phyloP scores from a whole-genome alignment of 176 grass and related monocot genomes.

The Oryza punctata region DNA sequence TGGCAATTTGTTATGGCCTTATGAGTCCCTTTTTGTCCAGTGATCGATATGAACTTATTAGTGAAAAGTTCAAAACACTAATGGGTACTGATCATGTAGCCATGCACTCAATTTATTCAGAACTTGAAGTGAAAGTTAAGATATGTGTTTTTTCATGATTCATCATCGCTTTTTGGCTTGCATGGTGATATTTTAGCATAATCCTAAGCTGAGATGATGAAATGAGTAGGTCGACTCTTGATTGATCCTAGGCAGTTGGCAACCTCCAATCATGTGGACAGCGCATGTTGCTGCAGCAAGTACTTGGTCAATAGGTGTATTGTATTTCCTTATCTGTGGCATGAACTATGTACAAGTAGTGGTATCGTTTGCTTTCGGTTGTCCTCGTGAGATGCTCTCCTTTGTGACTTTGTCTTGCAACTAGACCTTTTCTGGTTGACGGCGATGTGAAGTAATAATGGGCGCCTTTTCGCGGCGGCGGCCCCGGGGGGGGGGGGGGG shows the following conservation, averaged over 20 bases:
- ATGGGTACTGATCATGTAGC: not conserved
- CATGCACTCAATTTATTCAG: not conserved
- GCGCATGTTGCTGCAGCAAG: not conserved
- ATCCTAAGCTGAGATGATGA: not conserved
- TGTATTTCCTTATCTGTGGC: not conserved
- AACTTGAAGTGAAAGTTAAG: not conserved
- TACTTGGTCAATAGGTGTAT: not conserved
- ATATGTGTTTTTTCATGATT: not conserved
- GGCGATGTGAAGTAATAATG: not conserved
- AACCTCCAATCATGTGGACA: not conserved
- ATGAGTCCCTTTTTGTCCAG: not conserved
- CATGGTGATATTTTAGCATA: not conserved
- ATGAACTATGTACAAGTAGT: not conserved
- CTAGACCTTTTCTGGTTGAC: constrained; percentile 10
- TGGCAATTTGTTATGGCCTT: not conserved
- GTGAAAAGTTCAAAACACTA: not conserved
- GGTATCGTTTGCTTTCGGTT: not conserved
- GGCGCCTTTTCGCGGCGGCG: too few relatives aligned
- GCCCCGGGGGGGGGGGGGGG: too few relatives aligned
- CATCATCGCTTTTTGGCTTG: not conserved
- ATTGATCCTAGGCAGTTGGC: not conserved
- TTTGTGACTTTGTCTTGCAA: not conserved
- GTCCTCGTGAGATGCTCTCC: not conserved
- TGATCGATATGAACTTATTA: constrained; percentile 3
- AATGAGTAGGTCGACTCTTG: not conserved